phyloP scores from a whole-genome alignment of 441 rosid species.

The Francoa sonchifolia region DNA sequence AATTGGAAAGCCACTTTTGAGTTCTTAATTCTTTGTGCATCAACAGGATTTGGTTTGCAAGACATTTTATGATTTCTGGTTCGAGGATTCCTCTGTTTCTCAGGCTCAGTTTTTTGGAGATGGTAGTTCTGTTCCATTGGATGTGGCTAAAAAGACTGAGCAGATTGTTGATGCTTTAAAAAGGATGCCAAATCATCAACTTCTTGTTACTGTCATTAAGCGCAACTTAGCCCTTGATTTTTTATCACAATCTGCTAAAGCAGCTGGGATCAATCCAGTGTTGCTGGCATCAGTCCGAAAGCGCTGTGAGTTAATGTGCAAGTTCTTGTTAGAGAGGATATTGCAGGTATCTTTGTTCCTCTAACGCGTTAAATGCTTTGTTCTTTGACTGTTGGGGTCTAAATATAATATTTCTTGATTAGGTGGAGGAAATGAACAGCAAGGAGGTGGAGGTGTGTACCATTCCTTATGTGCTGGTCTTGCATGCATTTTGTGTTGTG shows the following conservation, averaged over 20 bases:
- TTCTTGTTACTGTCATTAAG: slow-evolving; percentile 76
- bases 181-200: slow-evolving; percentile 74
- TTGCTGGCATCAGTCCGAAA: slow-evolving; percentile 74
- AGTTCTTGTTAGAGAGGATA: slow-evolving; percentile 85
- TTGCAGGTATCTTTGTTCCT: slow-evolving; percentile 49
- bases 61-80: slow-evolving; percentile 98
- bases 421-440: slow-evolving; percentile 83
- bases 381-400: slow-evolving; percentile 13
- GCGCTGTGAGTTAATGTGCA: slow-evolving; percentile 96
- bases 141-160: slow-evolving; percentile 84
- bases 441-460: slow-evolving; percentile 53
- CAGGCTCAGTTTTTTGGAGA: slow-evolving; percentile 63
- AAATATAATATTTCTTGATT: slow-evolving; percentile 14
- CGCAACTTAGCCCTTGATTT: slow-evolving; percentile 92
- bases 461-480: slow-evolving; percentile 75
- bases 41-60: slow-evolving; percentile 94
- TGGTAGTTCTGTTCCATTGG: slow-evolving; percentile 87
- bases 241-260: slow-evolving; percentile 90
- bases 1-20: no score
- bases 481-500: slow-evolving; percentile 93
- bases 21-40: slow-evolving; percentile 7
- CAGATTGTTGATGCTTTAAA: slow-evolving; percentile 85
- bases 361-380: slow-evolving; percentile 2
- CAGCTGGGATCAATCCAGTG: slow-evolving; percentile 89
- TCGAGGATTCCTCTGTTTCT: slow-evolving; percentile 75